phyloP scores from a whole-genome alignment of 768 basidiomycete genomes.

The Agaricus sinodeliciosus region DNA sequence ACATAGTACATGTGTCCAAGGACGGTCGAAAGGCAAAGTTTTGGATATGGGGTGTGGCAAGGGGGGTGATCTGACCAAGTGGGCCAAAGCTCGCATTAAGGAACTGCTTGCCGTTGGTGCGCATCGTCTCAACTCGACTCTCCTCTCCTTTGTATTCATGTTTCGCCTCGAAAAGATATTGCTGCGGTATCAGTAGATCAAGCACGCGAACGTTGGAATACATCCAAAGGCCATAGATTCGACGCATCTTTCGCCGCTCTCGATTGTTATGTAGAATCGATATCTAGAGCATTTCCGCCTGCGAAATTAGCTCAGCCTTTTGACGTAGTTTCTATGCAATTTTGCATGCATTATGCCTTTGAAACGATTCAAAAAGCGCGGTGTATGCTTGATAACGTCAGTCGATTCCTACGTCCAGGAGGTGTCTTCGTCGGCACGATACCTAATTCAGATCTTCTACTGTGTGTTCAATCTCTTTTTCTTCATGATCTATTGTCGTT shows the following conservation, averaged over 20 bases:
- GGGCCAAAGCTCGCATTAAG: slow-evolving; percentile 78
- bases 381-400: slow-evolving; percentile 91
- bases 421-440: slow-evolving; percentile 98
- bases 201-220: slow-evolving; percentile 67
- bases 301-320: slow-evolving; percentile 61
- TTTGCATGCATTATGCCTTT: slow-evolving; percentile 99
- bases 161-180: slow-evolving; percentile 53
- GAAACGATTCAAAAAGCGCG: slow-evolving; percentile 82
- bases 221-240: slow-evolving; percentile 48
- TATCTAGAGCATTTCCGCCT: slow-evolving; percentile 63
- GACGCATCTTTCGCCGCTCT: slow-evolving; percentile 77
- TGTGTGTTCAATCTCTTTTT: slow-evolving; percentile 47
- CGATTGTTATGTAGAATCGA: slow-evolving; percentile 79
- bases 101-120: slow-evolving; percentile 81
- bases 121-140: slow-evolving; percentile 5
- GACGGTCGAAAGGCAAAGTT: slow-evolving; percentile 58
- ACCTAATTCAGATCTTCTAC: slow-evolving; percentile 77
- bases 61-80: slow-evolving; percentile 95
- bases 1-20: slow-evolving; percentile 25
- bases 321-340: slow-evolving; percentile 97
- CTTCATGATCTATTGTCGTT: not conserved
- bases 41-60: slow-evolving; percentile 99
- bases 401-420: slow-evolving; percentile 68
- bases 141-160: slow-evolving; percentile 1
- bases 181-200: slow-evolving; percentile 86